Percentiles rank a stretch among this genome's conserved stretches.
Evolutionary conservation across 208 protist species (phyloP).

Genomic region (Trichomonas tenax): DNA sequence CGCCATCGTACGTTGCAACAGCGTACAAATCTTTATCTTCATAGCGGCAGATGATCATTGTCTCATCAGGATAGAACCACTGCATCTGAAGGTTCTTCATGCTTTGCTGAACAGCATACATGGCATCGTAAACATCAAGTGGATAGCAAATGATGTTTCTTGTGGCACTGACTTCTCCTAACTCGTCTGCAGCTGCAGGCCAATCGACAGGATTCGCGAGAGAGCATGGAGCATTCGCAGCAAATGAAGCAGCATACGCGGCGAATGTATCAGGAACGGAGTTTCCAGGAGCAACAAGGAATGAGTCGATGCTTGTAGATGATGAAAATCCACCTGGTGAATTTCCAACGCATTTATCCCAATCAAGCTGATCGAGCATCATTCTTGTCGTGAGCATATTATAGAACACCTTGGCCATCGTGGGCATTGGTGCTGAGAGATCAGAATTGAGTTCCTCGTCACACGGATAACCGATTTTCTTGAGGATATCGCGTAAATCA

Average conservation of each 20-base stretch:
- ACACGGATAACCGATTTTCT: neutral
- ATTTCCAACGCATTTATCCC: neutral
- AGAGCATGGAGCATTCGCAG: neutral
- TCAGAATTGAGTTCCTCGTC: neutral
- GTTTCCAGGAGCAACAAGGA: neutral
- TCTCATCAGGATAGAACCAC: neutral
- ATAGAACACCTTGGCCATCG: neutral
- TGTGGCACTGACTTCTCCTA: neutral
- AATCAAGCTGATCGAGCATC: neutral
- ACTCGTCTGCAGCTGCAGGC: neutral
- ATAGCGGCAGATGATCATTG: neutral
- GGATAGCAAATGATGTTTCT: neutral
- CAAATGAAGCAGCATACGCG: neutral
- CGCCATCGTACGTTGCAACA: neutral
- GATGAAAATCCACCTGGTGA: neutral
- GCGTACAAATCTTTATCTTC: neutral
- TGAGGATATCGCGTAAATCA: neutral
- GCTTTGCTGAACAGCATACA: neutral
- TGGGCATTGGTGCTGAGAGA: neutral
- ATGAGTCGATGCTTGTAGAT: neutral
- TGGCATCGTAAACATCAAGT: neutral
- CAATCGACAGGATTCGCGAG: neutral
- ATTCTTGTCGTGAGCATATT: neutral
- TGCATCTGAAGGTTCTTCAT: neutral
- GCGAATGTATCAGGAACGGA: neutral